Percentiles rank a stretch among this genome's conserved stretches.
phyloP scores from a whole-genome alignment of 805 yeast genomes.

The Candida xiaguanensis region DNA sequence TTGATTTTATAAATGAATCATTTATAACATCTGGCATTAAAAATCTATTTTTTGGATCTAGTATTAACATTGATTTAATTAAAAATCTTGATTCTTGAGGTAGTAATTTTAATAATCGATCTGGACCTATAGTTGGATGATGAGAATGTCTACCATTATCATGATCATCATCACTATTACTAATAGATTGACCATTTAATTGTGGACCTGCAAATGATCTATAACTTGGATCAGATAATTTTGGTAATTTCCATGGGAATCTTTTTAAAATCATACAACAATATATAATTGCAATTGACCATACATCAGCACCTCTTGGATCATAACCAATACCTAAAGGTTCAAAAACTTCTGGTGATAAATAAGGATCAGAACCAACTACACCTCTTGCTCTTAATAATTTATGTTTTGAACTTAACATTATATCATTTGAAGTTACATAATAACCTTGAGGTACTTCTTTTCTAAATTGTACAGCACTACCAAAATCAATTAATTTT shows the following conservation, averaged over 20 bases:
- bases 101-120: constrained; percentile 63
- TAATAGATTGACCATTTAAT: constrained; percentile 2
- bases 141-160: constrained; percentile 1
- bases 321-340: constrained; percentile 54
- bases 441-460: constrained; percentile 24
- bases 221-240: constrained; percentile 68
- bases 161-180: background rate
- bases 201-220: constrained; percentile 49
- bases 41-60: constrained; percentile 58
- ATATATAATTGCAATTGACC: constrained; percentile 91
- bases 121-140: constrained; percentile 50
- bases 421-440: constrained; percentile 6
- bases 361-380: constrained; percentile 93
- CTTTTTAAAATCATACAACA: constrained; percentile 85
- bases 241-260: constrained; percentile 97
- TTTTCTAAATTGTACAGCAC: constrained; percentile 78
- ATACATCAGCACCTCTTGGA: constrained; percentile 83
- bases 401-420: constrained; percentile 30
- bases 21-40: constrained; percentile 51
- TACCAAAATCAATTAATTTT: constrained; percentile 90
- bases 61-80: constrained; percentile 59
- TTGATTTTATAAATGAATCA: constrained; percentile 56
- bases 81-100: constrained; percentile 65
- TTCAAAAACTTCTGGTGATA: constrained; percentile 85
- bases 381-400: constrained; percentile 70